Evolutionary conservation across 2,329 filamentous ascomycete species (phyloP).

Genomic region (Tolypocladium paradoxum): DNA sequence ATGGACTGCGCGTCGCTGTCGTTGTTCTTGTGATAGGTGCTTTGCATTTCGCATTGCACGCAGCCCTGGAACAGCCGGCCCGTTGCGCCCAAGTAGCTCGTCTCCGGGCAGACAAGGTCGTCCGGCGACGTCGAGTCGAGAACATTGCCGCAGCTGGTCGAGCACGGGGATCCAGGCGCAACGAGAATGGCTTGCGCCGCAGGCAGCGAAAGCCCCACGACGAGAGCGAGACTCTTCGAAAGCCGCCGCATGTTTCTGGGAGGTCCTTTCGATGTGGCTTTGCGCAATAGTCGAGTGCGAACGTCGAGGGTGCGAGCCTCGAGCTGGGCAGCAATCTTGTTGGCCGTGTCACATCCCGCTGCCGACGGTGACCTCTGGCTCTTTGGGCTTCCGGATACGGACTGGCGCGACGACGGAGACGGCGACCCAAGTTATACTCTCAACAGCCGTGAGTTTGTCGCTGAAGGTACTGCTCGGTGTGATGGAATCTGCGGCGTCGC

Average conservation of each 20-base stretch:
- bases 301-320: neutral
- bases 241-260: neutral
- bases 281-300: neutral
- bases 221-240: neutral
- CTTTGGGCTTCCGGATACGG: too few relatives aligned
- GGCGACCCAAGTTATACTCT: neutral
- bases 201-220: conserved; percentile 5
- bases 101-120: conserved; percentile 38
- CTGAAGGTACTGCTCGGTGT: neutral
- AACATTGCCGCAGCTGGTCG: conserved; percentile 41
- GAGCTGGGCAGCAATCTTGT: neutral
- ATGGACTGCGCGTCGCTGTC: conserved; percentile 42
- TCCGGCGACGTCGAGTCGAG: conserved; percentile 30
- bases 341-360: neutral
- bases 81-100: conserved; percentile 24
- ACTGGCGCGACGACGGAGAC: neutral
- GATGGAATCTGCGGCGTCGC: neutral
- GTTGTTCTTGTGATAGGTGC: conserved; percentile 32
- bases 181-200: conserved; percentile 27
- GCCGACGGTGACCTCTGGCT: neutral
- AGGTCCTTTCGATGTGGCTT: neutral
- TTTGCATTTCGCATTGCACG: conserved; percentile 39
- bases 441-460: neutral
- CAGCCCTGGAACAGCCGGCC: conserved; percentile 43
- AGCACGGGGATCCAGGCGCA: conserved; percentile 37